Percentiles rank a stretch among this genome's conserved stretches.
phyloP scores from a whole-genome alignment of 2,329 filamentous ascomycete species.

The Aspergillus novoparasiticus region DNA sequence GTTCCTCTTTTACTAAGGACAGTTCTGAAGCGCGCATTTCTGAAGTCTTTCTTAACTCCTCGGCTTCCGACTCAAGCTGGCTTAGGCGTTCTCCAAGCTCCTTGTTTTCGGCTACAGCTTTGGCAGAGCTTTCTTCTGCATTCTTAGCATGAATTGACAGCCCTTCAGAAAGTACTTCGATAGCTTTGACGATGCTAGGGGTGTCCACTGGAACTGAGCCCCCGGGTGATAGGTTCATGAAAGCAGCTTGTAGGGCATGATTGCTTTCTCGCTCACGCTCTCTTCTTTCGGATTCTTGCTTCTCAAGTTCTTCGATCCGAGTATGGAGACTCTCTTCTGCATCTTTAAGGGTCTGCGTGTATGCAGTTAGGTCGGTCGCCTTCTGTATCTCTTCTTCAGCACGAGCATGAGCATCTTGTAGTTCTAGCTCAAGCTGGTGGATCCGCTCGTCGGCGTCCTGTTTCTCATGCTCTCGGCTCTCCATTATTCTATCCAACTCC shows the following conservation, averaged over 20 bases:
- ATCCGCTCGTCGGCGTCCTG: slow-evolving; percentile 69
- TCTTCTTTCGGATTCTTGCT: slow-evolving; percentile 55
- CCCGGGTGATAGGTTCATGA: slow-evolving; percentile 60
- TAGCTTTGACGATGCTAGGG: slow-evolving; percentile 60
- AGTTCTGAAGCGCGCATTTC: slow-evolving; percentile 55
- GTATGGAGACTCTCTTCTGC: slow-evolving; percentile 41
- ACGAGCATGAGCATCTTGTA: slow-evolving; percentile 61
- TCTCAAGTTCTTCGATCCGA: slow-evolving; percentile 52
- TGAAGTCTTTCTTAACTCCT: slow-evolving; percentile 56
- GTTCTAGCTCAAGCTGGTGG: slow-evolving; percentile 68
- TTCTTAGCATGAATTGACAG: slow-evolving; percentile 62
- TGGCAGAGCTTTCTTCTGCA: slow-evolving; percentile 60
- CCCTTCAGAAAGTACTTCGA: slow-evolving; percentile 61
- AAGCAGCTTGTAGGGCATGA: slow-evolving; percentile 60
- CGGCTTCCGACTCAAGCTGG: slow-evolving; percentile 61
- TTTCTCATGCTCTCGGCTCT: slow-evolving; percentile 81
- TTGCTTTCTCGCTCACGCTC: slow-evolving; percentile 57
- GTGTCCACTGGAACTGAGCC: slow-evolving; percentile 59
- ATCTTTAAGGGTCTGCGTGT: slow-evolving; percentile 59
- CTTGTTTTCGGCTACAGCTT: slow-evolving; percentile 67
- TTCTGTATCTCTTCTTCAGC: slow-evolving; percentile 48
- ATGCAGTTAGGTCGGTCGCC: slow-evolving; percentile 53
- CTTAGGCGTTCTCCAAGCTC: slow-evolving; percentile 58
- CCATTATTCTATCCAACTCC: slow-evolving; percentile 81
- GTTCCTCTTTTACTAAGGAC: slow-evolving; percentile 57